These are phyloP conservation scores for Penicillium verrucosum DNA, from an alignment of 2,329 filamentous ascomycete species.

Conservation along the genomic window DNA sequence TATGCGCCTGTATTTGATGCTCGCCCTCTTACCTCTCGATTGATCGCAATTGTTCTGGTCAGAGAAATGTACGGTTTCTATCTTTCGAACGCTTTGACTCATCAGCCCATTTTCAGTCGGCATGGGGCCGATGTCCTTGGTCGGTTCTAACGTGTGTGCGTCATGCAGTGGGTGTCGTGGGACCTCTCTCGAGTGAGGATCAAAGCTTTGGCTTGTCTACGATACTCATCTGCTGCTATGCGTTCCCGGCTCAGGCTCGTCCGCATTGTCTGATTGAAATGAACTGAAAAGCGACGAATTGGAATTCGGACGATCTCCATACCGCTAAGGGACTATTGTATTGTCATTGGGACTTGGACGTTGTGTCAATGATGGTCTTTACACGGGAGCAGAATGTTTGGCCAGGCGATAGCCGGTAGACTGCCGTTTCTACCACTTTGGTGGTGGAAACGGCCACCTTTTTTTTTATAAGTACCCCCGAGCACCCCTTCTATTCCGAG, in stretches of 20 bases:
- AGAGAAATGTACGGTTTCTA: conserved; percentile 4
- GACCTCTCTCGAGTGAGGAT: conserved; percentile 91
- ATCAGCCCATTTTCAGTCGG: conserved; percentile 1
- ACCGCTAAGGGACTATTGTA: conserved; percentile 9
- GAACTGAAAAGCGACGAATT: conserved; percentile 15
- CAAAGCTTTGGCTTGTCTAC: conserved; percentile 90
- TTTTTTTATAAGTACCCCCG: conserved; percentile 41
- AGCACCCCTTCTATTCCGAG: not conserved
- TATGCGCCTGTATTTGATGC: not conserved
- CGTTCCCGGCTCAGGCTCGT: conserved; percentile 5
- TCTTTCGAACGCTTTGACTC: conserved; percentile 10
- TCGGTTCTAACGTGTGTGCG: conserved; percentile 16
- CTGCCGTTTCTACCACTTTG: conserved; percentile 28
- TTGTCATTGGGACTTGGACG: conserved; percentile 8
- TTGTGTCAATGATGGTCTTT: conserved; percentile 7
- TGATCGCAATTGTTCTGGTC: conserved; percentile 10
- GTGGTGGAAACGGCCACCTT: conserved; percentile 28
- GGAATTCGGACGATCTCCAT: conserved; percentile 11
- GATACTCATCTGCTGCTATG: conserved; percentile 26
- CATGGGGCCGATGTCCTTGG: not conserved
- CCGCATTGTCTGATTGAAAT: conserved; percentile 9
- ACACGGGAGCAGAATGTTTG: conserved; percentile 15
- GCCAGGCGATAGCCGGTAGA: conserved; percentile 17
- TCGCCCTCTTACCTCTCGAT: not conserved
- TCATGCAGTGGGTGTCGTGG: conserved; percentile 45